Evolutionary conservation across 2,329 filamentous ascomycete genomes (phyloP).

Genomic region (Alternaria brassicicola): DNA sequence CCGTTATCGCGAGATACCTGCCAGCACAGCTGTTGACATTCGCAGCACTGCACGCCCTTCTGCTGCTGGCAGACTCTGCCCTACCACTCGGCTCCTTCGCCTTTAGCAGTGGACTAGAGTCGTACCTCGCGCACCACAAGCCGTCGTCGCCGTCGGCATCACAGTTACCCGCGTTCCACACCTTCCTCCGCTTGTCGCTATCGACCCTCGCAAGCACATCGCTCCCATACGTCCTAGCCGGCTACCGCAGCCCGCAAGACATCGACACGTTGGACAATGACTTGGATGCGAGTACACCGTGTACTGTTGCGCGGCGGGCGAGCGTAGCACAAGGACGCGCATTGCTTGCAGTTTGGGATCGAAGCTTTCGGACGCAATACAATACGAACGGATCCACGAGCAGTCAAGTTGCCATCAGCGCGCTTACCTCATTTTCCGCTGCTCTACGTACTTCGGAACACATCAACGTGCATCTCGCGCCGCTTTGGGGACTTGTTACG

Average conservation of each 20-base stretch:
- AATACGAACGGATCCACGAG: not conserved
- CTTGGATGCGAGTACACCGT: slow-evolving; percentile 76
- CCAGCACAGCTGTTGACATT: not conserved
- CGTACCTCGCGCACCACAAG: slow-evolving; percentile 73
- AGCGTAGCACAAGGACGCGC: slow-evolving; percentile 78
- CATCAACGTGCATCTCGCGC: slow-evolving; percentile 67
- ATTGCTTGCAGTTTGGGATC: slow-evolving; percentile 76
- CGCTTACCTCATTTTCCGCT: slow-evolving; percentile 38
- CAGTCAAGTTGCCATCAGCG: slow-evolving; percentile 22
- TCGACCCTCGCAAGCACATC: slow-evolving; percentile 73
- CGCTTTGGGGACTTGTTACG: slow-evolving; percentile 72
- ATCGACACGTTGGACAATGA: slow-evolving; percentile 71
- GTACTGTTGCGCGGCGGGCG: slow-evolving; percentile 78
- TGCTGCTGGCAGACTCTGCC: slow-evolving; percentile 80
- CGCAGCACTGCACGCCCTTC: slow-evolving; percentile 66
- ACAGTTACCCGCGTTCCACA: slow-evolving; percentile 58
- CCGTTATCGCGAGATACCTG: slow-evolving; percentile 8
- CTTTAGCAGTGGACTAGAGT: slow-evolving; percentile 82
- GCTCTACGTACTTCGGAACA: slow-evolving; percentile 36
- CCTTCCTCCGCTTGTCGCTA: slow-evolving; percentile 73
- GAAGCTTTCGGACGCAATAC: slow-evolving; percentile 61
- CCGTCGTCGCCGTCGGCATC: slow-evolving; percentile 38
- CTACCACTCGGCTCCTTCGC: slow-evolving; percentile 86
- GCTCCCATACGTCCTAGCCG: slow-evolving; percentile 75
- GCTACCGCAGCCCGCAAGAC: slow-evolving; percentile 60